Percentiles rank a stretch among this genome's conserved stretches.
Evolutionary conservation across 2,329 filamentous ascomycete species (phyloP).

Genomic region (Bipolaris zeicola): DNA sequence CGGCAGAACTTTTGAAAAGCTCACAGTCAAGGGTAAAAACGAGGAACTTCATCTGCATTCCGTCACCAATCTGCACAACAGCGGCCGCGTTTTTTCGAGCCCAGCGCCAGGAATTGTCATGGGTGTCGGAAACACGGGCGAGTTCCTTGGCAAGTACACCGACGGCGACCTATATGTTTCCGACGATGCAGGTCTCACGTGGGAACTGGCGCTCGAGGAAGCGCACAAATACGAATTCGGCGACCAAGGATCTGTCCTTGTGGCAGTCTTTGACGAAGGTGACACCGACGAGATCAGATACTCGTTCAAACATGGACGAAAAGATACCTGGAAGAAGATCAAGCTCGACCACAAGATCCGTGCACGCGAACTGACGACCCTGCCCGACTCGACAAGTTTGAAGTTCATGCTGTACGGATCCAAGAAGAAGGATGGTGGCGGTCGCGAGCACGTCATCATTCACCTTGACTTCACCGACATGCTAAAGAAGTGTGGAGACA

Average conservation of each 20-base stretch:
- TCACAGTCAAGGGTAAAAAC: slow-evolving; percentile 70
- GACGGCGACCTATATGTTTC: slow-evolving; percentile 86
- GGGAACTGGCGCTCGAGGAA: slow-evolving; percentile 75
- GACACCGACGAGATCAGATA: slow-evolving; percentile 71
- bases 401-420: slow-evolving; percentile 81
- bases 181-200: slow-evolving; percentile 85
- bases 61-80: slow-evolving; percentile 80
- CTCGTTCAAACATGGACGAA: slow-evolving; percentile 85
- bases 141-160: slow-evolving; percentile 69
- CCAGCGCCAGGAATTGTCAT: slow-evolving; percentile 91
- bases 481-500: slow-evolving; percentile 74
- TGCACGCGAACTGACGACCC: slow-evolving; percentile 80
- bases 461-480: slow-evolving; percentile 83
- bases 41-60: slow-evolving; percentile 85
- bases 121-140: slow-evolving; percentile 89
- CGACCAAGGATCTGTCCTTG: slow-evolving; percentile 85
- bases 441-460: slow-evolving; percentile 67
- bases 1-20: slow-evolving; percentile 78
- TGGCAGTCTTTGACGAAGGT: slow-evolving; percentile 75
- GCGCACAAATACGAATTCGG: slow-evolving; percentile 97
- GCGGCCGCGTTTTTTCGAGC: slow-evolving; percentile 89
- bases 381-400: slow-evolving; percentile 87
- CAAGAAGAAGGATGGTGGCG: slow-evolving; percentile 52
- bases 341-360: slow-evolving; percentile 72
- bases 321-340: slow-evolving; percentile 70